Evolutionary conservation across 2,329 filamentous ascomycete species (phyloP), one percentile per base, ranked within the genome.

Genomic region (Cladosporium phlei): DNA sequence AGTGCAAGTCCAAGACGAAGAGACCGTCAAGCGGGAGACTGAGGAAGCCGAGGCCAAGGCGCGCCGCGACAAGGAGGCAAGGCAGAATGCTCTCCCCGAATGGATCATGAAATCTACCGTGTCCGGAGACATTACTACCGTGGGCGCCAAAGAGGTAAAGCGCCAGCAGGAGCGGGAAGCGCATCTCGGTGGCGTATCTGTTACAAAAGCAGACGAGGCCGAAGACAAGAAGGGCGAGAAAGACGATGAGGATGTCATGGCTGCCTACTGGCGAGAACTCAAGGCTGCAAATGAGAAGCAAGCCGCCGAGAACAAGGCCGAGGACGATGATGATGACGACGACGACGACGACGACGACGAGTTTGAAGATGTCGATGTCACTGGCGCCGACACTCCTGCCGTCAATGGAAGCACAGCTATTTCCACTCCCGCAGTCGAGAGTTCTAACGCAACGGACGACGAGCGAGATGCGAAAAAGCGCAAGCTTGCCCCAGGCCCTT

Each of bases 191-290:
- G 24, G 30, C 12, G 32, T 45, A 4, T 54, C 71, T 34, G 59
- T 64, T 16, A 65, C 70, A 49, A 70, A 73, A 21, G 68, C 71
- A 1, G 72, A 76, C 20, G 69, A 74, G 20, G 65, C 64, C 32
- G 64, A 69, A 5, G 61, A 72, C 35, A 60, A 59, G 52, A 62
- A 62, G 49, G 52, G 52, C 14, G 50, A 48, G 11, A 49, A 50
- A 14, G 70, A 72, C 47, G 76, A 74, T 19, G 73, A 80, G 50
- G 71, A 75, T 22, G 71, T 77, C 32, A 77, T 88, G 52, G 82
- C 83, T 47, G 79, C 80, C 45, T 80, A 85, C 47, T 88, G 86
- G 61, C 78, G 78, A 28, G 77, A 77, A 49, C 72, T 88, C 14
- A 82, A 81, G 55, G 76, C 74, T 4, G 79, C 82, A 52, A 77